A percentile compares a stretch with the other conserved stretches of the same genome.
Conservation (phyloP, 805 yeast species). For the Lachancea lanzarotensis region DNA sequence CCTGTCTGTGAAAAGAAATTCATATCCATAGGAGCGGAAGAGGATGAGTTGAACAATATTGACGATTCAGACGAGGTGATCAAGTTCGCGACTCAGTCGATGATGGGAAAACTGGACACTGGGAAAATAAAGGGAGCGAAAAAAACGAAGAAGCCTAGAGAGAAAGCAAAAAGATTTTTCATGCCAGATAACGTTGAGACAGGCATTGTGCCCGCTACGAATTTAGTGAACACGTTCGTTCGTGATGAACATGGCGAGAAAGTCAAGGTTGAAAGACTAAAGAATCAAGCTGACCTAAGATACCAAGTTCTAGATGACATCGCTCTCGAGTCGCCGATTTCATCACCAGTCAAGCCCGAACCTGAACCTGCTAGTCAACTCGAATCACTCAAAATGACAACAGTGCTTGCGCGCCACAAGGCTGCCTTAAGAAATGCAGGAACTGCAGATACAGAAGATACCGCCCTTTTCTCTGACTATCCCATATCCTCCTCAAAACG, state of each 20-base stretch:
- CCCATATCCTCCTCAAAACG: constrained; percentile 1
- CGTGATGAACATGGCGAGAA: constrained; percentile 6
- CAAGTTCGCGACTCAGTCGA: constrained; percentile 58
- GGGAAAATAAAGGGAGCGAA: constrained; percentile 14
- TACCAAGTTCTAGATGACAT: constrained; percentile 9
- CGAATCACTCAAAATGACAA: not conserved
- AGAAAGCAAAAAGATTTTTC: constrained; percentile 44
- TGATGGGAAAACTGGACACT: constrained; percentile 37
- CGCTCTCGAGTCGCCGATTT: constrained; percentile 8
- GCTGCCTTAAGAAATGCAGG: not conserved
- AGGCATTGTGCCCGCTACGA: constrained; percentile 52
- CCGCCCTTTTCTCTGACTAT: constrained; percentile 2
- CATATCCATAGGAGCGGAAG: constrained; percentile 68
- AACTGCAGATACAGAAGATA: constrained; percentile 1
- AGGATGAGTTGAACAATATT: constrained; percentile 43
- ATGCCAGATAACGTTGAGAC: constrained; percentile 69
- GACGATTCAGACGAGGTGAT: constrained; percentile 66
- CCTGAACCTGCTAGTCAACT: not conserved
- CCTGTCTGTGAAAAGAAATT: constrained; percentile 54
- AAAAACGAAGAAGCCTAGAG: constrained; percentile 13
- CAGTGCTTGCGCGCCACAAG: constrained; percentile 1
- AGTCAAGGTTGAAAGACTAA: not conserved
- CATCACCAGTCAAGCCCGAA: constrained; percentile 12
- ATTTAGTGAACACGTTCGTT: constrained; percentile 35
- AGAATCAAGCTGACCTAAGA: constrained; percentile 2